Percentiles rank a stretch among this genome's conserved stretches.
Conservation (phyloP, 805 yeast genomes). For the Cyberlindnera saturnus region DNA sequence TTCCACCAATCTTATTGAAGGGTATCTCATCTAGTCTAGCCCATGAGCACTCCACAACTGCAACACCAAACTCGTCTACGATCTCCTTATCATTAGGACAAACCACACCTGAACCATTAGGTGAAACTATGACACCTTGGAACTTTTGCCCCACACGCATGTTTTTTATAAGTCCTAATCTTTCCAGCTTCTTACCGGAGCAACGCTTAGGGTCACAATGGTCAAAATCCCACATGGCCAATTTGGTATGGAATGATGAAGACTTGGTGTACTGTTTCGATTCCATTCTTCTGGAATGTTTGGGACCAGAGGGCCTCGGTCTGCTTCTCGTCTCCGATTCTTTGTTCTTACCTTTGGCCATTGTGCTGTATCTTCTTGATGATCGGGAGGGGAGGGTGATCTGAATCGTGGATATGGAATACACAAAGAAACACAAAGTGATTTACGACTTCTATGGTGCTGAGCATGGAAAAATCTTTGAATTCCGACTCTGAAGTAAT, state of each 20-base stretch:
- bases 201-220: constrained; percentile 98
- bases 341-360: constrained; percentile 43
- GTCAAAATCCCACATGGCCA: constrained; percentile 99
- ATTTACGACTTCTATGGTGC: too few relatives aligned
- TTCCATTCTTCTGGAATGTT: constrained; percentile 39
- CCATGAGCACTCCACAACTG: constrained; percentile 99
- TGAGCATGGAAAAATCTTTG: too few relatives aligned
- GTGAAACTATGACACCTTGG: constrained; percentile 85
- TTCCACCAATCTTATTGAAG: constrained; percentile 86
- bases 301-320: constrained; percentile 53
- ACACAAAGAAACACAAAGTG: too few relatives aligned
- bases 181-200: constrained; percentile 88
- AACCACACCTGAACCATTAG: constrained; percentile 85
- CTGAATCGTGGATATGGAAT: not conserved
- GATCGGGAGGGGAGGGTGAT: not conserved
- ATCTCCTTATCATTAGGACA: constrained; percentile 80
- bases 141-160: constrained; percentile 91
- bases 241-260: constrained; percentile 63
- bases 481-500: too few relatives aligned
- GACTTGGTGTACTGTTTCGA: constrained; percentile 23
- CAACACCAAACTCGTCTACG: constrained; percentile 81
- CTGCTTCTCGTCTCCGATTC: constrained; percentile 32
- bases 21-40: constrained; percentile 98
- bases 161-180: constrained; percentile 75
- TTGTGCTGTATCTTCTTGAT: constrained; percentile 4